Base-by-base conservation (phyloP, 495 filamentous ascomycete genomes). In the Apiosordaria backusii region DNA sequence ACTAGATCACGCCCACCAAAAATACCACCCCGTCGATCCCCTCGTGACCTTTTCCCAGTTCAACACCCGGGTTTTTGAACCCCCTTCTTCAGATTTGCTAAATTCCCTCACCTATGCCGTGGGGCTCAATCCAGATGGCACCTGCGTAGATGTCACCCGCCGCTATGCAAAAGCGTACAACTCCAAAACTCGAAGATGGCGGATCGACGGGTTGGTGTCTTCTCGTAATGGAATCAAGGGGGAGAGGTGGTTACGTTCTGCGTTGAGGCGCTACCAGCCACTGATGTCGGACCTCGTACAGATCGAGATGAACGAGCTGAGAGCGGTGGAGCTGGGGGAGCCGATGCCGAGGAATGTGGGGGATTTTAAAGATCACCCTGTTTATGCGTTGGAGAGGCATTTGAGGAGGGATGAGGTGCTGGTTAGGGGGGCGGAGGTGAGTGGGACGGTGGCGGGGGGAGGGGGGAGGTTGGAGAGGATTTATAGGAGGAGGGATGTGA, bases 291-390 rank as follows among this genome's bases (percentile, higher is more conserved):
- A 93, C 69, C 81, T 91, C 2, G 92, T 97, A 69, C 88, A 92
- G 75, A 84, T 95, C 24, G 95, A 99, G 73, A 82, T 89, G 27
- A 87, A 82, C 10, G 93, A 96, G 70, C 78, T 99, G 4, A 82
- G 85, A 0, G 82, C 84, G 6, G 86, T 84, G 65, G 88, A 91
- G 64, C 86, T 87, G 0, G 80, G 82, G 13, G 95, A 99, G 72
- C 90, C 90, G 4, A 93, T 99, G 88, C 95, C 95, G 4, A 85
- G 87, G 55, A 97, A 93, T 68, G 86, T 97, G 19, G 85, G 88
- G 55, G 94, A 98, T 71, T 96, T 97, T 77, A 97, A 96, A 73
- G 88, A 90, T 70, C 95, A 99, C 76, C 96, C 96, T 0, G 77
- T 91, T 57, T 97, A 93, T 71, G 93, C 91, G 1, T 83, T 99